Base-by-base conservation (phyloP, 495 filamentous ascomycete species). In the Podospora australis region DNA sequence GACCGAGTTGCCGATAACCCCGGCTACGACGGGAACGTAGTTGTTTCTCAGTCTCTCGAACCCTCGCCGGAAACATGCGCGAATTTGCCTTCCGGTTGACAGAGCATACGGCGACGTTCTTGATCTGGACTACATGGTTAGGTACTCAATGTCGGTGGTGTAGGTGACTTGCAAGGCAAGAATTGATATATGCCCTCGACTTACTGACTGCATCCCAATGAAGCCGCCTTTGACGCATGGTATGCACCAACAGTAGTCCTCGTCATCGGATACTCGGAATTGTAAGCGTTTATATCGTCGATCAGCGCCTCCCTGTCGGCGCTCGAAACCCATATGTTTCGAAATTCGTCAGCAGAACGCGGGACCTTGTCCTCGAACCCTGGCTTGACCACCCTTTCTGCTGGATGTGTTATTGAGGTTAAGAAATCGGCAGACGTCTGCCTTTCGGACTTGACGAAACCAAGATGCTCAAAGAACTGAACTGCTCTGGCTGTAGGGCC, bases 391-490 rank as follows among this genome's bases (percentile, higher is more conserved):
- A 73, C 65, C 9, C 86, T 72, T 46, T 86, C 83, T 5, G 70
- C 72, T 2, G 81, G 78, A 52, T 84, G 82, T 1, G n/a, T 85
- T 83, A 88, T 70, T 3, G 78, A 81, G 0, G 83, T 87, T 6
- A 88, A 63, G 60, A 87, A 88, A 54, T 88, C 85, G 8, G 81
- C 76, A 0, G 77, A 81, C 0, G 78, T 81, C 52, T 73, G 68
- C 2, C 78, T 58, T 0, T 67, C 53, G 0, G 73, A 73, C 52
- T 68, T 70, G 16, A 59, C 53, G 49, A 75, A 83, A 0, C 80
- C 80, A 40, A 81, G 67, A 22, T 73, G 60, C 6, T 66, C 60
- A 45, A 87, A 85, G 49, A 82, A 87, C 2, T 70, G 61, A 35
- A 69, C 77, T 8, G 82, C 83, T 11, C 69, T 51, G 5, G 67